Base-by-base conservation (phyloP, 768 basidiomycete genomes). In the Russula compacta region DNA sequence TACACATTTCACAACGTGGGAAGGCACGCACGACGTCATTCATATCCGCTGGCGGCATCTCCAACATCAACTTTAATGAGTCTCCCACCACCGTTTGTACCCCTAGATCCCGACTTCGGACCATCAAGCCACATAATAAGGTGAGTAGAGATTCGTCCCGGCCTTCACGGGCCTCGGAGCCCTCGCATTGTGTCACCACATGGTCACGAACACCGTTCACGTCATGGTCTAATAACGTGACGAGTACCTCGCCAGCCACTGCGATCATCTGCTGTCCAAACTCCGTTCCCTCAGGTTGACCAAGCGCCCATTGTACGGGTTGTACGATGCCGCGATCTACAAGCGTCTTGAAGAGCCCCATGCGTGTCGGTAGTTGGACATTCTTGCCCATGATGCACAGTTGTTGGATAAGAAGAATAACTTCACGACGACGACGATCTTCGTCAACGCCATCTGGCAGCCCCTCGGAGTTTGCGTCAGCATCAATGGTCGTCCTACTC, bases 301-400 rank as follows among this genome's bases (percentile, higher is more conserved):
- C 76, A 51, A 98, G 79, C 1, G 92, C 93, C 90, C 92, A 95
- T 69, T 97, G 92, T 14, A 95, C 83, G n/a, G 89, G 89, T 65
- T 87, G 88, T 2, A 98, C 77, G 47, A 98, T 79, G 1, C 93
- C 95, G 6, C 88, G 83, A 63, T 97, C 93, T 53, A 95, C 84
- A 24, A 98, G 81, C 8, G 84, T 79, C 51, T 92, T 86, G 75
- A 95, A 98, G 10, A 98, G 81, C 2, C 83, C 76, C 71, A 95
- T 79, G 40, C 97, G 88, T 15, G 87, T 82, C 15, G 89, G 86
- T 17, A 97, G 79, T 71, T 98, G 95, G 9, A 98, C 87, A 69
- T 93, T 94, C 80, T 98, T 99, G 61, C 91, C 94, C 90, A 99
- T 95, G 59, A 86, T 79, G 69, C 91, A 90, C 9, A 98, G 82